Evolutionary conservation across 1,284 basidiomycete species (phyloP).

Genomic region (Melanopsichium pennsylvanicum): DNA sequence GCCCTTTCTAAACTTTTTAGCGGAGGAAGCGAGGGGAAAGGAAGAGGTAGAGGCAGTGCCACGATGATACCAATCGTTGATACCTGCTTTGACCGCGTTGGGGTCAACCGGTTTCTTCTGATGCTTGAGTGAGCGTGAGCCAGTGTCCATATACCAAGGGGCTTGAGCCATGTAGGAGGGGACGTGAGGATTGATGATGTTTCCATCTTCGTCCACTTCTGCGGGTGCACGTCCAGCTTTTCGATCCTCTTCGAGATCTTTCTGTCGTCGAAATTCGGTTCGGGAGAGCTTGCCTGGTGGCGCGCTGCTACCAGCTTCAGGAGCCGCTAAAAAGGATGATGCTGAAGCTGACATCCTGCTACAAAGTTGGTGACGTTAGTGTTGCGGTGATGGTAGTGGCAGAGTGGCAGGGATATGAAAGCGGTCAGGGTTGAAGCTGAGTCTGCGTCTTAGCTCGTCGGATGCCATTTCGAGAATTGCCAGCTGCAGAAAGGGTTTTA

Average conservation of each 20-base stretch:
- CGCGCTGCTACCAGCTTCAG: slow-evolving; percentile 44
- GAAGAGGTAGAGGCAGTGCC: slow-evolving; percentile 70
- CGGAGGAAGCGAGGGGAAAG: slow-evolving; percentile 67
- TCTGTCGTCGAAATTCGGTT: slow-evolving; percentile 90
- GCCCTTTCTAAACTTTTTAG: slow-evolving; percentile 94
- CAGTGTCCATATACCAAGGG: slow-evolving; percentile 96
- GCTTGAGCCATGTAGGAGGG: slow-evolving; percentile 78
- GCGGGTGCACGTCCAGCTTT: slow-evolving; percentile 97
- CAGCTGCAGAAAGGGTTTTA: too few species aligned
- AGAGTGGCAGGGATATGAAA: too few species aligned
- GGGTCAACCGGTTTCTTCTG: slow-evolving; percentile 76
- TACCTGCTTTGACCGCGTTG: slow-evolving; percentile 74
- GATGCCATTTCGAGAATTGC: too few species aligned
- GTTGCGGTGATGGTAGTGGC: not conserved
- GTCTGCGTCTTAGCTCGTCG: too few species aligned
- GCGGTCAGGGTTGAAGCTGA: too few species aligned
- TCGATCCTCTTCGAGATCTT: slow-evolving; percentile 89
- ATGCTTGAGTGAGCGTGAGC: slow-evolving; percentile 84
- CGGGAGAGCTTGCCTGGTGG: slow-evolving; percentile 82
- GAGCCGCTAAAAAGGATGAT: not conserved
- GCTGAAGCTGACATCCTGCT: slow-evolving; percentile 59
- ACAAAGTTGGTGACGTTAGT: too few species aligned
- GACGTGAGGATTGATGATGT: slow-evolving; percentile 97
- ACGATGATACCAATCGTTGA: slow-evolving; percentile 91
- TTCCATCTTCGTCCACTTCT: slow-evolving; percentile 90